These are phyloP conservation scores for Penicillium capsulatum DNA, from an alignment of 2,329 filamentous ascomycete genomes.

Conservation along the genomic window DNA sequence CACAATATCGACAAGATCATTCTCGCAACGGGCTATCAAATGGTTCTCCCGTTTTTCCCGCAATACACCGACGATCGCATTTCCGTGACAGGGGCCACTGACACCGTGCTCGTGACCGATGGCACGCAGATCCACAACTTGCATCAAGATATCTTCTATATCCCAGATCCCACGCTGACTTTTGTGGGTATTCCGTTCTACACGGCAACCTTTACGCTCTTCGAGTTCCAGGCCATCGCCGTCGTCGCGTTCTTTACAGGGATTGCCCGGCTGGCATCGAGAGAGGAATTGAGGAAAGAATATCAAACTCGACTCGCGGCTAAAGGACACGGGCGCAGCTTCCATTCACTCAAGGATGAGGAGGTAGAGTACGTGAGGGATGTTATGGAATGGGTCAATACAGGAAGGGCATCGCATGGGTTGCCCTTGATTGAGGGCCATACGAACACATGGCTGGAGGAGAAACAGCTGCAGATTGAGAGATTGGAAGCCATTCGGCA, in stretches of 20 bases:
- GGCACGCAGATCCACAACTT: constrained; percentile 63
- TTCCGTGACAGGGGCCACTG: constrained; percentile 46
- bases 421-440: constrained; percentile 30
- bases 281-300: constrained; percentile 36
- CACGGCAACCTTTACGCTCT: constrained; percentile 64
- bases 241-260: constrained; percentile 57
- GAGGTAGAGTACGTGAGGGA: constrained; percentile 35
- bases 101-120: constrained; percentile 57
- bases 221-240: constrained; percentile 65
- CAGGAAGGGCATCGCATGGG: constrained; percentile 12
- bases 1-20: constrained; percentile 59
- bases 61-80: constrained; percentile 48
- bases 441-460: constrained; percentile 28
- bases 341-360: constrained; percentile 36
- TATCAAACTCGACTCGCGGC: constrained; percentile 24
- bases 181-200: constrained; percentile 65
- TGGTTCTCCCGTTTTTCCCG: constrained; percentile 61
- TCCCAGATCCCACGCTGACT: constrained; percentile 58
- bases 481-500: constrained; percentile 18
- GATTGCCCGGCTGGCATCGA: constrained; percentile 45
- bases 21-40: constrained; percentile 65
- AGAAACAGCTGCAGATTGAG: constrained; percentile 25
- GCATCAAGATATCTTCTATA: constrained; percentile 69
- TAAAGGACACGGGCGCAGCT: constrained; percentile 33
- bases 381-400: constrained; percentile 37